These are phyloP conservation scores for Turritis glabra DNA, from an alignment of 345 rosid species.

Conservation along the genomic window DNA sequence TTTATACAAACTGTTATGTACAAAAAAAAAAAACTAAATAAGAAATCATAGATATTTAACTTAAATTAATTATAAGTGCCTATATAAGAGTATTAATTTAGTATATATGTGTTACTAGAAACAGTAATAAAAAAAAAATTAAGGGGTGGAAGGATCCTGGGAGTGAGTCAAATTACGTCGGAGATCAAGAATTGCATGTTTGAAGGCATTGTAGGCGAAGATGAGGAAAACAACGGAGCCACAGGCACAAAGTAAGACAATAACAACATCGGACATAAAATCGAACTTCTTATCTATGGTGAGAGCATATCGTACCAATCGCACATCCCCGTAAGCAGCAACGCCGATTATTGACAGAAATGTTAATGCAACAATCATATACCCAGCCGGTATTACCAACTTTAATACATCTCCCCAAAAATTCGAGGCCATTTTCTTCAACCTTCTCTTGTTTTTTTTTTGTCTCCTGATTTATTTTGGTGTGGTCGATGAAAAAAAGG, in stretches of 20 bases:
- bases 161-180: background rate
- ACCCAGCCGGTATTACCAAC: constrained; percentile 1
- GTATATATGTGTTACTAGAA: background rate
- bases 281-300: constrained; percentile 2
- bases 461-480: background rate
- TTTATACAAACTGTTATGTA: background rate
- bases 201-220: background rate
- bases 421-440: background rate
- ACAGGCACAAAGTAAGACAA: background rate
- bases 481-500: background rate
- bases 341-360: background rate
- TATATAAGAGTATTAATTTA: background rate
- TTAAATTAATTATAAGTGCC: background rate
- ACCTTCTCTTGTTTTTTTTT: background rate
- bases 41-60: background rate
- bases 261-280: background rate
- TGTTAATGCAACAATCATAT: background rate
- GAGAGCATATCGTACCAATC: background rate
- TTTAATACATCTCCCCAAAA: constrained; percentile 18
- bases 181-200: background rate
- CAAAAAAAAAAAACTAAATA: background rate
- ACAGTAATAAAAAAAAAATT: too few relatives aligned
- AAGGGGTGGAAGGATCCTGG: background rate
- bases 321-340: background rate
- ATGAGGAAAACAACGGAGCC: background rate